Evolutionary conservation across 2,329 filamentous ascomycete genomes (phyloP), one percentile per base, ranked within the genome.

Genomic region (Elsinoe australis): DNA sequence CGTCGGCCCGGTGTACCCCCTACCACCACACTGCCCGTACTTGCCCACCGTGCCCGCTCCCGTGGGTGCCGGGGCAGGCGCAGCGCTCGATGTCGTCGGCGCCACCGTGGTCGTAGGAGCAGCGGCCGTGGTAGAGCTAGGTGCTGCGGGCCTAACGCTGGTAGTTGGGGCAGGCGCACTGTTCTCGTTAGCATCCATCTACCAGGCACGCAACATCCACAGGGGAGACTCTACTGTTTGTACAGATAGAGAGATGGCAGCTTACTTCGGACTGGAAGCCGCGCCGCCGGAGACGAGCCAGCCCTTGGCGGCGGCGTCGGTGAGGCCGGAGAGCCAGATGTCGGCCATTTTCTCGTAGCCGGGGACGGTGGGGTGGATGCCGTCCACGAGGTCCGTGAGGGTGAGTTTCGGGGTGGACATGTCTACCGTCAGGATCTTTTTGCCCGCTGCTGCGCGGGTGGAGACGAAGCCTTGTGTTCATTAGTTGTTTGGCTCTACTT

Each of bases 21-120:
- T 52, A 8, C 66, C 66, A 22, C 66, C 65, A 44, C 66, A 66
- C 47, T 65, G 63, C 19, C 41, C 48, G 31, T 54, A 57, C 12
- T 50, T 49, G n/a, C 42, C 34, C 26, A 56, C 60, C n/a, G 49
- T 47, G 22, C 49, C 46, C 21, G 26, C 7, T 26, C n/a, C 21
- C 36, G 26, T 31, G 14, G 35, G 35, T 9, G 39, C 26, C 15
- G 39, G 39, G 12, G 39, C 26, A 5, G 39, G 39, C 3, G 39
- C 39, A 3, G 39, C 5, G 4, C n/a, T 21, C 12, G 26, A 6
- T 3, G 39, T 44, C 5, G 26, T 26, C 15, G 39, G 24, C 15
- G 14, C 4, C 2, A 19, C 39, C 2, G 39, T 44, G 8, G 35
- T 39, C 14, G 34, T 21, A 9, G 34, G 7, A 6, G 17, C 18